Evolutionary conservation across 2,329 filamentous ascomycete genomes (phyloP).

Genomic region (Calcarisporium arbuscula): DNA sequence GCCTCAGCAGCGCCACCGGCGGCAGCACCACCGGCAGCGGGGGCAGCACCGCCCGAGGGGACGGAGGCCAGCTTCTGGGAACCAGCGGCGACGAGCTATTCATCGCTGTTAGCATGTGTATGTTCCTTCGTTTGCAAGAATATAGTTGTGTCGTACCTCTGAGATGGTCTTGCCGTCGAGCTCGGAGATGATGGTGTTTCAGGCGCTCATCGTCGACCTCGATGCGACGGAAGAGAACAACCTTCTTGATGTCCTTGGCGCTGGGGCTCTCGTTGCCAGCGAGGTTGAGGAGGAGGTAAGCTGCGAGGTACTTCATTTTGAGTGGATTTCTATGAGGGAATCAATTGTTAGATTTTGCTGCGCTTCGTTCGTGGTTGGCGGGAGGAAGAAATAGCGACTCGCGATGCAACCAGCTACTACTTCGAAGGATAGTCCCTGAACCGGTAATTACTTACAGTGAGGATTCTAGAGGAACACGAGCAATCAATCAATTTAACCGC

Average conservation of each 20-base stretch:
- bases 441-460: constrained; percentile 5
- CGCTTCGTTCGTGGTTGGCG: too few relatives aligned
- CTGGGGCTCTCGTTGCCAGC: constrained; percentile 88
- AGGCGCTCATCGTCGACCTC: constrained; percentile 89
- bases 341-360: too few relatives aligned
- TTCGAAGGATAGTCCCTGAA: too few relatives aligned
- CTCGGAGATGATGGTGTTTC: constrained; percentile 79
- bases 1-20: constrained; percentile 61
- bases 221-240: constrained; percentile 90
- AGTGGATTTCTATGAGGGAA: constrained; percentile 22
- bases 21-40: constrained; percentile 62
- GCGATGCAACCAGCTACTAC: too few relatives aligned
- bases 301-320: constrained; percentile 99
- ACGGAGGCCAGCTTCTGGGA: constrained; percentile 94
- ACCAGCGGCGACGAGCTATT: constrained; percentile 84
- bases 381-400: not conserved
- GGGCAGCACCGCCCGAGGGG: constrained; percentile 81
- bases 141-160: constrained; percentile 59
- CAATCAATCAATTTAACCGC: constrained; percentile 99
- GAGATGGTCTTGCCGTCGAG: constrained; percentile 88
- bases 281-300: constrained; percentile 94
- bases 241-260: constrained; percentile 75
- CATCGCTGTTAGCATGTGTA: constrained; percentile 12
- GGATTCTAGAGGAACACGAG: constrained; percentile 62
- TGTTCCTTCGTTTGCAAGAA: not conserved